Evolutionary conservation across 176 grass and related monocot genomes (phyloP).

Genomic region (Bothriochloa decipiens): DNA sequence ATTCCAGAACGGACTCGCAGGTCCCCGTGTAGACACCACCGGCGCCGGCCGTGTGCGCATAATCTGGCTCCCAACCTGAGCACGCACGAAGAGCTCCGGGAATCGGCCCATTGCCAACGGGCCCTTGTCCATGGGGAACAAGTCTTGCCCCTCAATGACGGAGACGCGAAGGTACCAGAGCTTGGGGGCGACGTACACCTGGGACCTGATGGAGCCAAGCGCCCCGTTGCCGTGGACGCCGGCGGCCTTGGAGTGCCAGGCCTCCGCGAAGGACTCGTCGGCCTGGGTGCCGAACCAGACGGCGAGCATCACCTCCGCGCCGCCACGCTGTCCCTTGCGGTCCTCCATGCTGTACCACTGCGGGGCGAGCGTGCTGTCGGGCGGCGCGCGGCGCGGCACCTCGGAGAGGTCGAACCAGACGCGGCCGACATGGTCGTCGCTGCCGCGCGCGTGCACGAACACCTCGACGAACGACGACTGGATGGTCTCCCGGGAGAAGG

Average conservation of each 20-base stretch:
- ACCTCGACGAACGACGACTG: conserved; percentile 82
- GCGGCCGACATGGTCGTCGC: conserved; percentile 77
- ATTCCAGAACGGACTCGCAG: conserved; percentile 75
- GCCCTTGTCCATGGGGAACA: conserved; percentile 59
- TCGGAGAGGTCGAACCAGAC: conserved; percentile 85
- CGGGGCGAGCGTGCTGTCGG: conserved; percentile 87
- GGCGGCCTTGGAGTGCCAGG: conserved; percentile 87
- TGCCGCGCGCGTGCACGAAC: conserved; percentile 64
- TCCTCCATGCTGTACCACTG: conserved; percentile 94
- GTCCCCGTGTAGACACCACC: conserved; percentile 47
- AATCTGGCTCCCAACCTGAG: conserved; percentile 71
- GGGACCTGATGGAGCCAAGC: conserved; percentile 84
- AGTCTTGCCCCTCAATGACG: conserved; percentile 75
- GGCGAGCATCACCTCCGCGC: conserved; percentile 73
- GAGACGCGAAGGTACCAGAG: conserved; percentile 88
- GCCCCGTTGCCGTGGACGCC: conserved; percentile 74
- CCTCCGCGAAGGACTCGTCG: conserved; percentile 90
- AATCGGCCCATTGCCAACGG: conserved; percentile 45
- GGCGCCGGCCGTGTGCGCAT: conserved; percentile 62
- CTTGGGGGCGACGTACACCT: conserved; percentile 92
- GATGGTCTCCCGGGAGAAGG: conserved; percentile 87
- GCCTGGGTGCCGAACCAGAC: conserved; percentile 91
- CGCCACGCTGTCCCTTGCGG: conserved; percentile 63
- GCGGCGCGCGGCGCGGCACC: conserved; percentile 76
- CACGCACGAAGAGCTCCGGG: conserved; percentile 75